These are phyloP conservation scores for Pichia sp. DNA, from an alignment of 1,139 yeast species.

Conservation along the genomic window DNA sequence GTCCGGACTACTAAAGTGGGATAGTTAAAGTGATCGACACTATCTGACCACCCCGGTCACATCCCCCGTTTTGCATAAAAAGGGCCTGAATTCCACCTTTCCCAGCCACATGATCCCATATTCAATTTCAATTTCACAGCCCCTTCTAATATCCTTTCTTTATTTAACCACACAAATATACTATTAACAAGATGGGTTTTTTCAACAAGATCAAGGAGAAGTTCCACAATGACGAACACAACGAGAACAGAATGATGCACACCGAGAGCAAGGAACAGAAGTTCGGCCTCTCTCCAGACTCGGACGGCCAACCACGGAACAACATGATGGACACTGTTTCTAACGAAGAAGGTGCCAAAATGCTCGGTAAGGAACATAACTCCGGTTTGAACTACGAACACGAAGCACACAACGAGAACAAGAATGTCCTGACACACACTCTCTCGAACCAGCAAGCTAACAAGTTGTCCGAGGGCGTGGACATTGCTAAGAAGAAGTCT, in stretches of 20 bases:
- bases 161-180: no score
- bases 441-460: conserved; percentile 14
- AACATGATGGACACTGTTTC: conserved; percentile 19
- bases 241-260: conserved; percentile 13
- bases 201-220: conserved; percentile 11
- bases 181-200: conserved; percentile 19
- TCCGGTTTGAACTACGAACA: neutral
- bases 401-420: neutral
- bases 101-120: no score
- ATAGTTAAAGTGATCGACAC: no score
- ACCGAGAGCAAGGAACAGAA: conserved; percentile 19
- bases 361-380: conserved; percentile 4
- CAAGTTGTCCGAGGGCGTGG: conserved; percentile 6
- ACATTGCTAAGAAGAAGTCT: conserved; percentile 5
- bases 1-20: no score
- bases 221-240: conserved; percentile 5
- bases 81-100: no score
- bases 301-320: conserved; percentile 16
- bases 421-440: conserved; percentile 11
- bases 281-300: conserved; percentile 6
- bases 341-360: conserved; percentile 15
- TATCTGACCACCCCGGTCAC: no score
- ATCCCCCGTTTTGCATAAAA: no score
- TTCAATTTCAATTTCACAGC: no score
- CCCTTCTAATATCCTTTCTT: no score